Percentiles rank a stretch among this genome's conserved stretches.
phyloP scores from a whole-genome alignment of 2,329 filamentous ascomycete species.

The Hypoxylon sp. region DNA sequence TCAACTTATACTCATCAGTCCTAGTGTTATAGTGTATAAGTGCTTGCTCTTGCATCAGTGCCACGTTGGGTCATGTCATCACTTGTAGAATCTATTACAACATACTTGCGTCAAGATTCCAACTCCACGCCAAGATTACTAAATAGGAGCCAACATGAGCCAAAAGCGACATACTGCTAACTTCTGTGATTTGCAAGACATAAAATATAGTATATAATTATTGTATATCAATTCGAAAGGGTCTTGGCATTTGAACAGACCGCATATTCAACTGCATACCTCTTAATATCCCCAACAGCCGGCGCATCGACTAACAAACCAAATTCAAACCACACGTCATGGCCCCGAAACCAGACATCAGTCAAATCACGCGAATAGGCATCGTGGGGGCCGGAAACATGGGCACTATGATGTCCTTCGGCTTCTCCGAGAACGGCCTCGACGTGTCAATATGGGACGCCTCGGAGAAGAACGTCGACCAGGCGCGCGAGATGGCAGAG shows the following conservation, averaged over 20 bases:
- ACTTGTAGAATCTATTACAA: conserved; percentile 21
- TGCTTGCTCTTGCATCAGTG: conserved; percentile 10
- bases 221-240: background rate
- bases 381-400: conserved; percentile 73
- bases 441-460: conserved; percentile 66
- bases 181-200: background rate
- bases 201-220: background rate
- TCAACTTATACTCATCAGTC: background rate
- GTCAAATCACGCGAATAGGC: conserved; percentile 60
- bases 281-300: background rate
- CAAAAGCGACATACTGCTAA: background rate
- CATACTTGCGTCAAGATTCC: conserved; percentile 34
- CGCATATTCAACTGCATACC: background rate
- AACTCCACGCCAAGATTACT: conserved; percentile 1
- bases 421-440: conserved; percentile 70
- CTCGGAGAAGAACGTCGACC: conserved; percentile 62
- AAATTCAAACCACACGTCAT: background rate
- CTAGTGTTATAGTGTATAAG: background rate
- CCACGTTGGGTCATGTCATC: conserved; percentile 18
- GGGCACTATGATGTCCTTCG: conserved; percentile 71
- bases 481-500: conserved; percentile 52
- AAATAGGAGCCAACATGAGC: conserved; percentile 3
- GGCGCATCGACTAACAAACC: background rate
- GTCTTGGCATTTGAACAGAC: background rate
- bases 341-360: conserved; percentile 27